These are phyloP conservation scores for Fusarium subglutinans DNA, from an alignment of 2,329 filamentous ascomycete genomes.

Conservation along the genomic window DNA sequence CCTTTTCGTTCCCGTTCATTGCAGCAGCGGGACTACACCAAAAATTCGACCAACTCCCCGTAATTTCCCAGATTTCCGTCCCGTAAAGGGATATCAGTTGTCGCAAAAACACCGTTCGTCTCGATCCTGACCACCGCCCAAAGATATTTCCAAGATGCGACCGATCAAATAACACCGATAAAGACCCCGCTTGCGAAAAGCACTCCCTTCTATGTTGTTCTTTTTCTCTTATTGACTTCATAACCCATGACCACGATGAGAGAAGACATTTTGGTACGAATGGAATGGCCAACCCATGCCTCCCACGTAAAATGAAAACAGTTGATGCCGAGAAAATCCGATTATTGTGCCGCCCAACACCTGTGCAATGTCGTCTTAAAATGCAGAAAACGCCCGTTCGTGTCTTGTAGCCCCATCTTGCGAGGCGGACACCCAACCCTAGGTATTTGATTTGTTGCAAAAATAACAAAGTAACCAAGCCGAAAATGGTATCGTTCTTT, in stretches of 20 bases:
- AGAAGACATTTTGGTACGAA: slow-evolving; percentile 47
- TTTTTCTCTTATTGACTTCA: slow-evolving; percentile 56
- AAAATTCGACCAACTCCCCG: slow-evolving; percentile 51
- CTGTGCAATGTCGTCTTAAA: slow-evolving; percentile 58
- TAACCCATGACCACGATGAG: slow-evolving; percentile 52
- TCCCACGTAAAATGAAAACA: slow-evolving; percentile 47
- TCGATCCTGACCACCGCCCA: slow-evolving; percentile 47
- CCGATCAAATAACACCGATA: slow-evolving; percentile 50
- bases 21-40: slow-evolving; percentile 44
- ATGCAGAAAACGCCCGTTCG: slow-evolving; percentile 57
- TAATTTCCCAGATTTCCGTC: slow-evolving; percentile 46
- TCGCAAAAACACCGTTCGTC: slow-evolving; percentile 48
- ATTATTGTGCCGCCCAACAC: slow-evolving; percentile 49
- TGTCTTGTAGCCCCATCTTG: slow-evolving; percentile 52
- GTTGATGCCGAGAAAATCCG: slow-evolving; percentile 42
- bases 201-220: slow-evolving; percentile 58
- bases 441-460: slow-evolving; percentile 44
- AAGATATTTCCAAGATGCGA: slow-evolving; percentile 48
- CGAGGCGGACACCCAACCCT: slow-evolving; percentile 45
- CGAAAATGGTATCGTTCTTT: slow-evolving; percentile 59
- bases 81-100: slow-evolving; percentile 42
- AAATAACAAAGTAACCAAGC: slow-evolving; percentile 46
- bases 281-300: slow-evolving; percentile 35
- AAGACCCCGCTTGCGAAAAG: slow-evolving; percentile 46
- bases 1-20: slow-evolving; percentile 45